A percentile compares a stretch with the other conserved stretches of the same genome.
Evolutionary conservation across 1,284 basidiomycete species (phyloP).

Genomic region (Vanrija pseudolonga): DNA sequence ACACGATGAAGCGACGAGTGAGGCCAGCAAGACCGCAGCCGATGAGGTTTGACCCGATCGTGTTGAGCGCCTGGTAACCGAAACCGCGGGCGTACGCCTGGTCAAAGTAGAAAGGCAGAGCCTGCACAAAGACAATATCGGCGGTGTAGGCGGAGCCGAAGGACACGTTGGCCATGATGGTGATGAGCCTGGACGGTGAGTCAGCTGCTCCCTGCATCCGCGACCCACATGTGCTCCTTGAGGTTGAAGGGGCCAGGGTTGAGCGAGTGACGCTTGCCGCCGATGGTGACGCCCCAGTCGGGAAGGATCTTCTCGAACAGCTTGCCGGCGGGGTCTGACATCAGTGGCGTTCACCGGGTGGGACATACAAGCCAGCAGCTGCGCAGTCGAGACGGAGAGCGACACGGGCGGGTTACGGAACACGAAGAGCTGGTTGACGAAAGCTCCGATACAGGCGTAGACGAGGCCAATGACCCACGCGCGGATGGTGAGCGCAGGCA

Average conservation of each 20-base stretch:
- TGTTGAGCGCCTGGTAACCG: constrained; percentile 43
- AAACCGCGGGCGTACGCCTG: constrained; percentile 40
- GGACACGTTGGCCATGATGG: constrained; percentile 31
- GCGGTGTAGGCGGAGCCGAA: constrained; percentile 45
- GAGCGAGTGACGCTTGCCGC: constrained; percentile 19
- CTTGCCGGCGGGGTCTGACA: constrained; percentile 25
- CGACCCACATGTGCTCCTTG: constrained; percentile 26
- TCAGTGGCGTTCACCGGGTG: too few relatives aligned
- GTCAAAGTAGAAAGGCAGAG: constrained; percentile 34
- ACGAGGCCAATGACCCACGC: constrained; percentile 65
- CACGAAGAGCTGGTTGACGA: constrained; percentile 60
- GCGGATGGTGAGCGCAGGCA: constrained; percentile 79
- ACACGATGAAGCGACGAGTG: constrained; percentile 49
- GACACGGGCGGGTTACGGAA: constrained; percentile 30
- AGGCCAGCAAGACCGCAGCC: constrained; percentile 49
- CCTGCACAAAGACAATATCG: constrained; percentile 40
- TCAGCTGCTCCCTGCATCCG: too few relatives aligned
- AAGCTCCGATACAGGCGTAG: constrained; percentile 57
- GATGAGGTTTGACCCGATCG: constrained; percentile 52
- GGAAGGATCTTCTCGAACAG: constrained; percentile 15
- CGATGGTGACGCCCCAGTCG: constrained; percentile 5
- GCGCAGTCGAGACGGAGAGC: constrained; percentile 30
- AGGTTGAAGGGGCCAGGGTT: constrained; percentile 54
- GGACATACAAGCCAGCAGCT: constrained; percentile 30
- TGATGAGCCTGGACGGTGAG: too few relatives aligned